A percentile compares a stretch with the other conserved stretches of the same genome.
Evolutionary conservation across 106 monocot genomes (phyloP).

Genomic region (Dendrobium catenatum): DNA sequence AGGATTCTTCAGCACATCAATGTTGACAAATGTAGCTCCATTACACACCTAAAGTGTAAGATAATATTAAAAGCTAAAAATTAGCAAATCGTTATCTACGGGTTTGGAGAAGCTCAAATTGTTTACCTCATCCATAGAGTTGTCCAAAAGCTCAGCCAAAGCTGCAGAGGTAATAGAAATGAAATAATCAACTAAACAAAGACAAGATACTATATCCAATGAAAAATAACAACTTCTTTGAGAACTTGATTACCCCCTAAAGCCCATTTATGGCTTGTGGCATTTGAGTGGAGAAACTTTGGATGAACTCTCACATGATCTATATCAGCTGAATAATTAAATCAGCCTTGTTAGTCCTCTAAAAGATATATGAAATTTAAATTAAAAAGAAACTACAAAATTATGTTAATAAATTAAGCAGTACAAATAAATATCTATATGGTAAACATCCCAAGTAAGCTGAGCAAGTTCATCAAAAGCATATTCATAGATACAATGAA

Average conservation of each 20-base stretch:
- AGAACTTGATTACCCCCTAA: slow-evolving; percentile 59
- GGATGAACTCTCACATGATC: slow-evolving; percentile 87
- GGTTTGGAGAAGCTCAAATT: not conserved
- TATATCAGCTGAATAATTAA: slow-evolving; percentile 30
- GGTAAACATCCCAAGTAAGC: no score
- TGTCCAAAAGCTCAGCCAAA: slow-evolving; percentile 92
- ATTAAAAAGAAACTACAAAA: not conserved
- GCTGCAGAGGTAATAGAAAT: slow-evolving; percentile 30
- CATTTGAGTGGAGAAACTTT: slow-evolving; percentile 90
- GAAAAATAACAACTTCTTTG: not conserved
- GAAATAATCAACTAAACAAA: not conserved
- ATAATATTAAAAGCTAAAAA: not conserved
- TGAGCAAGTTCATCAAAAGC: no score
- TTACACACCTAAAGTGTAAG: slow-evolving; percentile 43
- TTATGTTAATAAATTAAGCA: not conserved
- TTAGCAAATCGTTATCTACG: not conserved
- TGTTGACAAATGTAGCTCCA: slow-evolving; percentile 87
- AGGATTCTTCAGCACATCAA: slow-evolving; percentile 60
- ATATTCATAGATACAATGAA: no score
- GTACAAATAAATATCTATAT: not conserved
- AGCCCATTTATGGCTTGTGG: slow-evolving; percentile 95
- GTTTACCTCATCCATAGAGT: slow-evolving; percentile 80
- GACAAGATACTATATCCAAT: not conserved
- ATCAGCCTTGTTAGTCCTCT: not conserved
- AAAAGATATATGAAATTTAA: not conserved